A percentile compares a stretch with the other conserved stretches of the same genome.
phyloP scores from a whole-genome alignment of 169 alveolate genomes.

The Perkinsus marinus region DNA sequence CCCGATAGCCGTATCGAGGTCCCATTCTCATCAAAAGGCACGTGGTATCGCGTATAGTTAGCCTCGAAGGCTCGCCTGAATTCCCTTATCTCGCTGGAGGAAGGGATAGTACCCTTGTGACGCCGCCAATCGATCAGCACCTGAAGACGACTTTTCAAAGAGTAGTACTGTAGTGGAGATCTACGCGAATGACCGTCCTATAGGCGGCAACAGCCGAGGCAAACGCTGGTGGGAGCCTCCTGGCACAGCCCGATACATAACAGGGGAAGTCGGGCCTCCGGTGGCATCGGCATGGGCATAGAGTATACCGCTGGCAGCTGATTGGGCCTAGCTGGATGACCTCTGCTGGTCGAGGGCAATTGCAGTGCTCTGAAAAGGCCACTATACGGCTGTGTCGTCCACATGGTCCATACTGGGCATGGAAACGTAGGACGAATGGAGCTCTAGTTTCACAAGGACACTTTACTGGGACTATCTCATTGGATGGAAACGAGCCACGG shows the following conservation, averaged over 20 bases:
- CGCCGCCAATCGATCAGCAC: not conserved
- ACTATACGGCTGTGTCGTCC: too few relatives aligned
- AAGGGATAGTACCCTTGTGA: not conserved
- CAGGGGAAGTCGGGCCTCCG: not conserved
- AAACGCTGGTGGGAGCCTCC: not conserved
- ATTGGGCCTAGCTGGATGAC: not conserved
- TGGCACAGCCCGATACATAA: not conserved
- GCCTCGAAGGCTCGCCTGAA: not conserved
- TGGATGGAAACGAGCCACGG: too few relatives aligned
- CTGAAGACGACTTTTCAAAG: not conserved
- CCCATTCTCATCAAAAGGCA: not conserved
- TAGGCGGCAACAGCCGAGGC: not conserved
- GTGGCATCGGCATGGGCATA: not conserved
- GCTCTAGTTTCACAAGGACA: too few relatives aligned
- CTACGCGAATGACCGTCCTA: not conserved
- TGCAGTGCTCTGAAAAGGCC: not conserved
- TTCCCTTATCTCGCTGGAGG: not conserved
- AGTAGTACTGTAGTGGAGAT: not conserved
- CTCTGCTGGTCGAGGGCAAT: not conserved
- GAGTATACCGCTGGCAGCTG: not conserved
- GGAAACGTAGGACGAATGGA: too few relatives aligned
- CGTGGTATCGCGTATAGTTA: not conserved
- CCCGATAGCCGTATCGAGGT: not conserved
- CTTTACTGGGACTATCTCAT: too few relatives aligned
- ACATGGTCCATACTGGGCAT: too few relatives aligned